A percentile compares a stretch with the other conserved stretches of the same genome.
These are phyloP conservation scores for Neofusicoccum sp. DNA, from an alignment of 2,329 filamentous ascomycete species.

Conservation along the genomic window DNA sequence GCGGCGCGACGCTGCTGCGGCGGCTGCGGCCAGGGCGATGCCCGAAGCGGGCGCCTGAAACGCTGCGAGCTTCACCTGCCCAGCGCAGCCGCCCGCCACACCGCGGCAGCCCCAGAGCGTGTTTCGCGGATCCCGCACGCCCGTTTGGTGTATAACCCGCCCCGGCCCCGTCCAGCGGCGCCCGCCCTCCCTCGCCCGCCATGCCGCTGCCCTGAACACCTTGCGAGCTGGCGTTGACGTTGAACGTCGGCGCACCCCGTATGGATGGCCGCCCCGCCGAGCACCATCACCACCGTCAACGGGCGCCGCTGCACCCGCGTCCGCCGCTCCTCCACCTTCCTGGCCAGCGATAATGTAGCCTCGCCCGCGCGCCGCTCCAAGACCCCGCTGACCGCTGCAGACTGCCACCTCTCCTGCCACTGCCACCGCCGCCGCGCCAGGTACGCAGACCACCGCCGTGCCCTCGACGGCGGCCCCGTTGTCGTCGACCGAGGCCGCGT, in stretches of 20 bases:
- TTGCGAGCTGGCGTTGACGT: constrained; percentile 25
- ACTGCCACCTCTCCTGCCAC: constrained; percentile 31
- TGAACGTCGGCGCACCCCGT: constrained; percentile 26
- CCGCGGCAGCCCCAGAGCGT: neutral
- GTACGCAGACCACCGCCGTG: constrained; percentile 32
- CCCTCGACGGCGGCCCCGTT: constrained; percentile 25
- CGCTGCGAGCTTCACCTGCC: constrained; percentile 13
- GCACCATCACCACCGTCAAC: constrained; percentile 40
- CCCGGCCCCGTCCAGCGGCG: neutral
- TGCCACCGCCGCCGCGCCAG: constrained; percentile 29
- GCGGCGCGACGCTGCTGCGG: constrained; percentile 10
- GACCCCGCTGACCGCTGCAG: constrained; percentile 15
- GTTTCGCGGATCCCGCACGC: constrained; percentile 11
- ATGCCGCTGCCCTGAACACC: constrained; percentile 23
- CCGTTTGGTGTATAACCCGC: constrained; percentile 1
- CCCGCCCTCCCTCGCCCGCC: constrained; percentile 4
- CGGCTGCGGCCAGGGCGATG: constrained; percentile 7
- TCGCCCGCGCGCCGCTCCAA: constrained; percentile 11
- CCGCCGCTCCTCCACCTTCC: constrained; percentile 26
- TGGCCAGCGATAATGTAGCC: constrained; percentile 26
- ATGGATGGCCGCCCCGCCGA: constrained; percentile 42
- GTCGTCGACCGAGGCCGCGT: constrained; percentile 23
- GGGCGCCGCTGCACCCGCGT: constrained; percentile 44
- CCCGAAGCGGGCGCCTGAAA: constrained; percentile 18
- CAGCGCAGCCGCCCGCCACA: constrained; percentile 13